Base-by-base conservation (phyloP, 2,329 filamentous ascomycete genomes). In the Colletotrichum cuscutae region DNA sequence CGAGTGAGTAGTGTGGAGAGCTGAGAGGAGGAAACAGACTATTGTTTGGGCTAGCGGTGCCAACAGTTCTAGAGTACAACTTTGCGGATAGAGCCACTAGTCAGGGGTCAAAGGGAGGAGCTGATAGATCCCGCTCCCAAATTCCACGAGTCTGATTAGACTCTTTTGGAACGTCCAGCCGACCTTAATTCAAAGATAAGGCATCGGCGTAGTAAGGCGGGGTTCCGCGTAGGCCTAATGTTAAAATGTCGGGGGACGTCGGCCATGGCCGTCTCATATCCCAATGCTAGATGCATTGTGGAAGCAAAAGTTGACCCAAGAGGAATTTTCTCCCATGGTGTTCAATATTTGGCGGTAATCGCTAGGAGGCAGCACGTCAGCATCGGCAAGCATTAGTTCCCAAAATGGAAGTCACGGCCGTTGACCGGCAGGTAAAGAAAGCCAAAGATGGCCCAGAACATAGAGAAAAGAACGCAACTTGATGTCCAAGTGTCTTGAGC, bases 231-330 rank as follows among this genome's bases (percentile, higher is more conserved):
- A 22, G 30, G 54, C 42, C 35, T 46, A 30, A 35, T 62, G 49
- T 30, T 22, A 26, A 28, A 46, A 56, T 26, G 53, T 11, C 53
- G 30, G 30, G 22, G 24, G 35, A 49, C 26, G 13, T 37, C 53
- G 32, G 35, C 24, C 22, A 54, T 59, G 53, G 62, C 37, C 26
- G 54, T 66, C 42, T 66, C 62, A 71, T 19, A 3, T 49, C 24
- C 22, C 32, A 57, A 24, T 35, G 59, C 59, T 64, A 68, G 52
- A 32, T 37, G 28, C n/a, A 26, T 56, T 63, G 19, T 8, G 58
- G 49, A 49, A 30, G 24, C 13, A 32, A 63, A 22, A 22, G 52
- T 49, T 49, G 52, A 57, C 9, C n/a, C 28, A 32, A 19, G 42
- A 15, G 13, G 46, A 22, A 12, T n/a, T 19, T 28, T 54, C 53